Evolutionary conservation across 140 eudicot genomes (phyloP).

Genomic region (Bidens hawaiensis): DNA sequence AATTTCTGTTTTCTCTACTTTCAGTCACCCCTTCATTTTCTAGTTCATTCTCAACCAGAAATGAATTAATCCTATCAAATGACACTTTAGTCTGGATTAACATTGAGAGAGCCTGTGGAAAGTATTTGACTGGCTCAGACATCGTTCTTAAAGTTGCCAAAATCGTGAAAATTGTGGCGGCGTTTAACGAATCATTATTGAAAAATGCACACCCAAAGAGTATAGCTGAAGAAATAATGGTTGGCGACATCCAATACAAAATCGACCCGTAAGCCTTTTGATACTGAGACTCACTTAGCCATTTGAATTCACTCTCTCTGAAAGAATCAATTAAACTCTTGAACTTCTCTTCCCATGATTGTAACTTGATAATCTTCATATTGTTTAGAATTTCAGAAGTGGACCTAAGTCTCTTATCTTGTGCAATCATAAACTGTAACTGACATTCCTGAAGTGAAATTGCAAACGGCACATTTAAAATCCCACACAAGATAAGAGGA

Average conservation of each 20-base stretch:
- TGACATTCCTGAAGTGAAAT: slow-evolving; percentile 54
- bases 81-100: slow-evolving; percentile 67
- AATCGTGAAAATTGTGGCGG: slow-evolving; percentile 58
- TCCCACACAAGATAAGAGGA: slow-evolving; percentile 48
- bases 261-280: slow-evolving; percentile 27
- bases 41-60: slow-evolving; percentile 61
- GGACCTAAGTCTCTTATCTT: slow-evolving; percentile 59
- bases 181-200: slow-evolving; percentile 52
- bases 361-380: slow-evolving; percentile 77
- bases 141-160: slow-evolving; percentile 48
- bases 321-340: slow-evolving; percentile 34
- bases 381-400: slow-evolving; percentile 64
- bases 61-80: slow-evolving; percentile 52
- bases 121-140: slow-evolving; percentile 58
- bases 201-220: slow-evolving; percentile 47
- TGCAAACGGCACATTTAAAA: slow-evolving; percentile 63
- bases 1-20: neutral
- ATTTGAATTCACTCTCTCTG: slow-evolving; percentile 49
- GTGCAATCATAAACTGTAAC: slow-evolving; percentile 44
- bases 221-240: slow-evolving; percentile 53
- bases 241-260: slow-evolving; percentile 76
- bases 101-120: slow-evolving; percentile 15
- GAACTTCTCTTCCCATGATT: slow-evolving; percentile 75
- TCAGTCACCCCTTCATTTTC: slow-evolving; percentile 5
- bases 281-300: slow-evolving; percentile 50